A percentile compares a stretch with the other conserved stretches of the same genome.
These are phyloP conservation scores for Colletotrichum sp. DNA, from an alignment of 2,329 filamentous ascomycete genomes.

Conservation along the genomic window DNA sequence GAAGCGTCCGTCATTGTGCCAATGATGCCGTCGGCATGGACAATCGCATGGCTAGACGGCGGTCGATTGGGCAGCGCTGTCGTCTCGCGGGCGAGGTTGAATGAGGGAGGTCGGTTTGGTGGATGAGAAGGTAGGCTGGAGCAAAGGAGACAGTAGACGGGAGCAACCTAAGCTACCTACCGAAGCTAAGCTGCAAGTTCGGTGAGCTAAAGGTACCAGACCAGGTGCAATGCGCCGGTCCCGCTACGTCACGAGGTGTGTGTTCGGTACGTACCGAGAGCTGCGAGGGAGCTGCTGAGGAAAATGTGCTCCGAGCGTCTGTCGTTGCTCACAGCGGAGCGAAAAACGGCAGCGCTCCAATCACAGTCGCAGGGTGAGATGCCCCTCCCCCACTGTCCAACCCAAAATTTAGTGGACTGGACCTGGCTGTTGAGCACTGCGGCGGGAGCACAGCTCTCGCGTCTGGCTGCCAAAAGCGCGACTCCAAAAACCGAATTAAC, in stretches of 20 bases:
- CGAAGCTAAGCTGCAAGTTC: slow-evolving; percentile 10
- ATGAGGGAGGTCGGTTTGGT: background rate
- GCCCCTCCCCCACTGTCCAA: slow-evolving; percentile 12
- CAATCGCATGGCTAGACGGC: slow-evolving; percentile 6
- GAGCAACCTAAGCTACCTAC: background rate
- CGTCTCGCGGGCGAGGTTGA: background rate
- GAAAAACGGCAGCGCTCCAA: background rate
- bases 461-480: background rate
- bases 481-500: slow-evolving; percentile 3
- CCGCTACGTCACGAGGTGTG: slow-evolving; percentile 20
- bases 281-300: background rate
- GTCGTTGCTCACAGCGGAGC: background rate
- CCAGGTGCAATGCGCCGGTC: background rate
- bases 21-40: slow-evolving; percentile 21
- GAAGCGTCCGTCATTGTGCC: slow-evolving; percentile 48
- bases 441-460: background rate
- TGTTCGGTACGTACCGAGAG: slow-evolving; percentile 1
- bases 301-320: background rate
- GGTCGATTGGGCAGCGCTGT: background rate
- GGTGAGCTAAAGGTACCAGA: background rate
- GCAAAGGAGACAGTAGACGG: background rate
- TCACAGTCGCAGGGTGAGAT: background rate
- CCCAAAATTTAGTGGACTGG: background rate
- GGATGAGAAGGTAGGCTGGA: background rate
- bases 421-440: background rate